Conservation (phyloP, 208 protist genomes). For the Leishmania lainsoni region DNA sequence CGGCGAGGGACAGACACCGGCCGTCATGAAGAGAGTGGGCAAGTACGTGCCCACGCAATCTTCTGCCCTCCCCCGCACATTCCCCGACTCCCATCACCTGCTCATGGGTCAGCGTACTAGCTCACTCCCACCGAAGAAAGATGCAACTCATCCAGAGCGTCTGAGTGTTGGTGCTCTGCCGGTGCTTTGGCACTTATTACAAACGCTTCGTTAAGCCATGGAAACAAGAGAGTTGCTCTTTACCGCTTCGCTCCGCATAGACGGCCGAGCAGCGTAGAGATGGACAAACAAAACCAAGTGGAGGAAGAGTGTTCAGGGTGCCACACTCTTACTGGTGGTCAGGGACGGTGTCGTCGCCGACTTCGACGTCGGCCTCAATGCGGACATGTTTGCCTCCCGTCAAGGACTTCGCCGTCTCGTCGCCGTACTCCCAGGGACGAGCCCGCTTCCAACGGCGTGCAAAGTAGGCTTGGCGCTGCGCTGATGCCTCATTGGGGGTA, state of each 20-base stretch:
- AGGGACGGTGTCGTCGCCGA: too few species aligned
- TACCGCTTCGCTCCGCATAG: neutral
- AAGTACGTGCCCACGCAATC: neutral
- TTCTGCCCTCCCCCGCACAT: neutral
- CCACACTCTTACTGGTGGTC: too few species aligned
- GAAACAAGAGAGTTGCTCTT: neutral
- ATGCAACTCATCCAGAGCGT: neutral
- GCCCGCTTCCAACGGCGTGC: conserved; percentile 37
- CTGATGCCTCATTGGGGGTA: conserved; percentile 34
- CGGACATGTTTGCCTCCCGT: conserved; percentile 15
- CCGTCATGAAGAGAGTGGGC: neutral
- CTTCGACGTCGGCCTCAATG: conserved; percentile 18
- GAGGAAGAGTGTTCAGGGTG: neutral
- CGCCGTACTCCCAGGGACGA: conserved; percentile 46
- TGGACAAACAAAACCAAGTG: neutral
- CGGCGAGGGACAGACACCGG: neutral
- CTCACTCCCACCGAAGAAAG: neutral
- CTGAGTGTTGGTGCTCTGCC: neutral
- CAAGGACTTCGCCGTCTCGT: neutral
- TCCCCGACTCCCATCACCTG: neutral
- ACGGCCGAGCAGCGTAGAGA: neutral
- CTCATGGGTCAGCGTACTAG: neutral
- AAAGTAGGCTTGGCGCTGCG: conserved; percentile 45
- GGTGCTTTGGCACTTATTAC: neutral
- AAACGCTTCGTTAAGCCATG: neutral